Evolutionary conservation across 148 eudicot species (phyloP), one percentile per base, ranked within the genome.

Genomic region (Chenopodium suecicum): DNA sequence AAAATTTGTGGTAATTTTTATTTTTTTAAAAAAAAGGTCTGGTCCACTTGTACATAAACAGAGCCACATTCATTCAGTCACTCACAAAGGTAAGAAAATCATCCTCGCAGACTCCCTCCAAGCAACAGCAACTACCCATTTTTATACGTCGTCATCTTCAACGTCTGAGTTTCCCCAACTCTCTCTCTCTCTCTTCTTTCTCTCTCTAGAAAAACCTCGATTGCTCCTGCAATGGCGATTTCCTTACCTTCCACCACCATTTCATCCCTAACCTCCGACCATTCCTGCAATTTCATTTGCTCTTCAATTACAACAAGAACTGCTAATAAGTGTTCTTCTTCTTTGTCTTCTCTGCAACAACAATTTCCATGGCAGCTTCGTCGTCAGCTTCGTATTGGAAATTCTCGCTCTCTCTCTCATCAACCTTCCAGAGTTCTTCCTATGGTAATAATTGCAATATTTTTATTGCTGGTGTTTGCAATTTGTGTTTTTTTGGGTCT

Each of bases 161-260:
- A 50, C 52, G 52, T 48, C 52, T 48, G 1, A 0, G 54, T 50
- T 50, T 50, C 54, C 54, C 54, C 54, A 50, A 9, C 54, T 50
- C 54, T 11, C 54, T 48, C 52, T 9, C 81, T 81, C 52, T 80
- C 73, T 81, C 73, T 32, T 73, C 73, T 81, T 58, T 16, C 68
- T 29, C 25, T 1, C 81, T 71, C 52, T 72, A 46, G 0, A 50
- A 50, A 50, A 50, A 50, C 54, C 54, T 50, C 14, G 54, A 50
- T 50, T 50, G 12, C 16, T 50, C 54, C 54, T 50, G 41, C 81
- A 75, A 89, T 89, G 94, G 90, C 92, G 88, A 73, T 85, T 75
- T 81, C 88, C 1, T 41, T 80, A 7, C 81, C 88, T 54, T 79
- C 89, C 2, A 78, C 88, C 7, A 75, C 88, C 46, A 50, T 89